Evolutionary conservation across 2,329 filamentous ascomycete species (phyloP), one percentile per base, ranked within the genome.

Genomic region (Paradendryphiella salina): DNA sequence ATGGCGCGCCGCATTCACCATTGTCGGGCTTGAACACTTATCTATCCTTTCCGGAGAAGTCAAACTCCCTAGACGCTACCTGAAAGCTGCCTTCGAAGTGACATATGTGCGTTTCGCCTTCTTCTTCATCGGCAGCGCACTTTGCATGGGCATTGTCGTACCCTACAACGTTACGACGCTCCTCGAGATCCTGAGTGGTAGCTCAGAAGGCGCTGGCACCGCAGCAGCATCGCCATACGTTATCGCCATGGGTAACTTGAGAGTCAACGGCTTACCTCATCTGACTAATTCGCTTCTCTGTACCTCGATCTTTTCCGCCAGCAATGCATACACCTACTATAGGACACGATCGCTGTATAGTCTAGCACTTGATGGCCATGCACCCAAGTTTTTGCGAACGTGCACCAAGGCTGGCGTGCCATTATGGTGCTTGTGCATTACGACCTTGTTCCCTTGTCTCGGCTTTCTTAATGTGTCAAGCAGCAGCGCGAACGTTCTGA

Each of bases 381-480:
- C 80, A 0, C 80, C 80, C 0, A 73, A 70, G 33, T 66, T 86
- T 63, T 76, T 88, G 17, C 76, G 77, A 54, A 79, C 82, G 66
- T 83, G 79, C 64, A 87, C 80, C 8, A 78, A 75, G 56, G 78
- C 79, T 8, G 85, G 85, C 63, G 82, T 93, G 0, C 89, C 89
- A 0, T 80, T 90, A 54, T 90, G 87, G 72, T 89, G 85, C 64
- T 87, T 93, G 28, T 57, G 71, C 1, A 70, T 85, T 21, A 86
- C 88, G 0, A 79, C 90, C 33, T 68, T 82, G 2, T 84, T 94
- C 60, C 82, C 86, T 1, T 76, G 90, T 4, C 76, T 94, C 7
- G 82, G 85, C 3, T 94, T 90, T 72, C 75, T 92, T 38, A 86
- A 91, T 70, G 80, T 93, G n/a, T 86, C 83, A 7, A 80, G 82